Percentiles rank a stretch among this genome's conserved stretches.
phyloP scores from a whole-genome alignment of 176 grass and related monocot genomes.

The Lolium multiflorum region DNA sequence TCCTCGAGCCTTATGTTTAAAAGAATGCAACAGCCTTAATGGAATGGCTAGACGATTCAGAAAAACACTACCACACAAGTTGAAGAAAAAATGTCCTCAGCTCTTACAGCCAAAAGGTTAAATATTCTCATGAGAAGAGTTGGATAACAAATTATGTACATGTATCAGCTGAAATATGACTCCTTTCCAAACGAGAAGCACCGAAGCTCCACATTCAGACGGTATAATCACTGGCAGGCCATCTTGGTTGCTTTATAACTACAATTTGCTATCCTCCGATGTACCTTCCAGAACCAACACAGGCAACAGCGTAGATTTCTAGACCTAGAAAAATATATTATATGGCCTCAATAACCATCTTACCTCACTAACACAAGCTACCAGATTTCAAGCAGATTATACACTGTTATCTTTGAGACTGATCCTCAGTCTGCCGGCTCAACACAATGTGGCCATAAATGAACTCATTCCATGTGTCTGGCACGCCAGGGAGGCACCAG shows the following conservation, averaged over 20 bases:
- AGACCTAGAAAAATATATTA: slow-evolving; percentile 52
- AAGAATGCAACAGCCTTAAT: background rate
- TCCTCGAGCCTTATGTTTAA: too few relatives aligned
- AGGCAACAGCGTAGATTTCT: slow-evolving; percentile 50
- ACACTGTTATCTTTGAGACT: slow-evolving; percentile 51
- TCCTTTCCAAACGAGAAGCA: slow-evolving; percentile 32
- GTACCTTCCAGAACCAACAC: slow-evolving; percentile 45
- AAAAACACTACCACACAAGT: background rate
- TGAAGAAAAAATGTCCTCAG: background rate
- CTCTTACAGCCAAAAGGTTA: background rate
- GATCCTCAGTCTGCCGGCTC: slow-evolving; percentile 37
- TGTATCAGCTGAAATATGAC: slow-evolving; percentile 23
- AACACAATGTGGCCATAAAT: slow-evolving; percentile 66
- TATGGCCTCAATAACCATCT: slow-evolving; percentile 39
- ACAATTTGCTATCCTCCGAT: slow-evolving; percentile 41
- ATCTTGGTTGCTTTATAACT: slow-evolving; percentile 32
- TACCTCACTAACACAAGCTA: slow-evolving; percentile 35
- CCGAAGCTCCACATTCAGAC: slow-evolving; percentile 20
- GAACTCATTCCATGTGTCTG: slow-evolving; percentile 79
- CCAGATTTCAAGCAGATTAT: slow-evolving; percentile 28
- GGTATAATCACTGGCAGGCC: slow-evolving; percentile 12
- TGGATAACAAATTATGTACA: slow-evolving; percentile 47
- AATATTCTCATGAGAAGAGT: slow-evolving; percentile 32
- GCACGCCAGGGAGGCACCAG: slow-evolving; percentile 82
- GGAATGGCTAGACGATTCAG: too few relatives aligned